Evolutionary conservation across 139 green algal genomes (phyloP).

Genomic region (Deuterostichococcus epilithicus): DNA sequence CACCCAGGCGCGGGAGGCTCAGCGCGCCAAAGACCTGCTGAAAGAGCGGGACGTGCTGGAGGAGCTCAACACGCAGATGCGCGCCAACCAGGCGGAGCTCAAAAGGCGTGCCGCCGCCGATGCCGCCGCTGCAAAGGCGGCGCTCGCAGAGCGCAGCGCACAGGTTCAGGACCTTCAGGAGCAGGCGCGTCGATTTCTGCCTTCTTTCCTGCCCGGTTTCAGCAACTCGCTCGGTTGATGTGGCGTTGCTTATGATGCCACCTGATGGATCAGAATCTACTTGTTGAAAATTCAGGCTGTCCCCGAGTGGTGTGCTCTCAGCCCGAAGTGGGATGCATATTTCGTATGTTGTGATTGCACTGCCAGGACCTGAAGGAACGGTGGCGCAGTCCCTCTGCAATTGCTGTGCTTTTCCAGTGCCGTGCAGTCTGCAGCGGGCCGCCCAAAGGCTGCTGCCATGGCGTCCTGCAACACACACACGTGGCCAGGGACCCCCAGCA

Average conservation of each 20-base stretch:
- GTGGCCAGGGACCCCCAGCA: too few species aligned
- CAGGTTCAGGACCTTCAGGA: slow-evolving; percentile 53
- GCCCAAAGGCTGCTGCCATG: too few species aligned
- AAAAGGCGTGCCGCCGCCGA: not conserved
- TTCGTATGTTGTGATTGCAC: too few species aligned
- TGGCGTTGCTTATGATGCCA: not conserved
- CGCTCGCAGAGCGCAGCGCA: slow-evolving; percentile 36
- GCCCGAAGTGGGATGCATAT: too few species aligned
- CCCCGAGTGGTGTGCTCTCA: too few species aligned
- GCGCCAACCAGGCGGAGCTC: not conserved
- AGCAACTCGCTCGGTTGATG: not conserved
- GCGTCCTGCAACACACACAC: too few species aligned
- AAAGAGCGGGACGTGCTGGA: slow-evolving; percentile 18
- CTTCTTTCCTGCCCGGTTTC: too few species aligned
- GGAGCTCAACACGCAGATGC: slow-evolving; percentile 9
- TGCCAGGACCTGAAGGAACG: not conserved
- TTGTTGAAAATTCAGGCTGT: too few species aligned
- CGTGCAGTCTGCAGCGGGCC: not conserved
- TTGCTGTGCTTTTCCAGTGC: not conserved
- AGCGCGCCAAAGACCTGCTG: slow-evolving; percentile 6
- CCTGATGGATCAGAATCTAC: too few species aligned
- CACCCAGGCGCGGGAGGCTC: slow-evolving; percentile 25
- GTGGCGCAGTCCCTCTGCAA: not conserved
- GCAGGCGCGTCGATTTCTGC: slow-evolving; percentile 52
- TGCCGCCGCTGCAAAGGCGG: not conserved